phyloP scores from a whole-genome alignment of 2,329 filamentous ascomycete genomes.

The Cryphonectria radicalis region DNA sequence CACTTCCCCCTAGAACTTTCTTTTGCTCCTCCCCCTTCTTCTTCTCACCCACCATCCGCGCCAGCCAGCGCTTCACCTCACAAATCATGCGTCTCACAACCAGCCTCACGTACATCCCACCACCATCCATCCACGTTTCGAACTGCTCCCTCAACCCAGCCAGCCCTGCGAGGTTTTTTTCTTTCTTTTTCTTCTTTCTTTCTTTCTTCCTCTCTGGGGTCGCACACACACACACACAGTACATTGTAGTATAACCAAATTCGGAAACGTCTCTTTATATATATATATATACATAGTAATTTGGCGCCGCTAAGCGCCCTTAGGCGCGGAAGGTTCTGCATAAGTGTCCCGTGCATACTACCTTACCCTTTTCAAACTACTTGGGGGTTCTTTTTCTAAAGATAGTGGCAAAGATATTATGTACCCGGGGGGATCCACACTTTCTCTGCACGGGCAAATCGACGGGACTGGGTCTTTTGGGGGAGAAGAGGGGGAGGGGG shows the following conservation, averaged over 20 bases:
- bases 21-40: not conserved
- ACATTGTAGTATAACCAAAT: not conserved
- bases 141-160: not conserved
- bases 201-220: too few relatives aligned
- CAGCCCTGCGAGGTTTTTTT: not conserved
- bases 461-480: not conserved
- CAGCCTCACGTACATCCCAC: too few relatives aligned
- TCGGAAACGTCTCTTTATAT: not conserved
- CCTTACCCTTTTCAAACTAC: not conserved
- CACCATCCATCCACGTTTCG: not conserved
- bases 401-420: constrained; percentile 2
- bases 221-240: not conserved
- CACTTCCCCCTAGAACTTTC: not conserved
- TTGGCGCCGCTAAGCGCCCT: constrained; percentile 8
- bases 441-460: not conserved
- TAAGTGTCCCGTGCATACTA: not conserved
- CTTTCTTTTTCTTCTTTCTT: not conserved
- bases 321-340: constrained; percentile 1
- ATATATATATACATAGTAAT: not conserved
- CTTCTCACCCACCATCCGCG: not conserved
- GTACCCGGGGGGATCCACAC: not conserved
- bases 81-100: constrained; percentile 1
- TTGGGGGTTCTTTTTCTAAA: constrained; percentile 1
- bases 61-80: constrained; percentile 11
- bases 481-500: too few relatives aligned